A percentile compares a stretch with the other conserved stretches of the same genome.
phyloP scores from a whole-genome alignment of 331 rosid species.

The Pyrus hybrid region DNA sequence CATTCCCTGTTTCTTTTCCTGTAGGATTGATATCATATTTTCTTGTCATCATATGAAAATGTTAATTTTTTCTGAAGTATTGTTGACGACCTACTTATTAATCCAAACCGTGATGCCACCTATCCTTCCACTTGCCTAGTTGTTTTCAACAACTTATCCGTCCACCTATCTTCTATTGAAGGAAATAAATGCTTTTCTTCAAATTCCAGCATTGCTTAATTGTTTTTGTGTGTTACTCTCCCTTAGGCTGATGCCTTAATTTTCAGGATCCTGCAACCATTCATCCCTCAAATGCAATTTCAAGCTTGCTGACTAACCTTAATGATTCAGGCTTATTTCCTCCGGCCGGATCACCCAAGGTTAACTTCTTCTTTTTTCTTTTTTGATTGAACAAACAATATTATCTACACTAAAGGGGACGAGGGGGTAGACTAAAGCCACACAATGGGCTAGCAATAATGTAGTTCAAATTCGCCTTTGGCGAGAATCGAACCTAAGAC shows the following conservation, averaged over 20 bases:
- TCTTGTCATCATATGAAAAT: background rate
- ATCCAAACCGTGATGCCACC: background rate
- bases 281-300: background rate
- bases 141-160: background rate
- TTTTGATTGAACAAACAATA: too few species aligned
- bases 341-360: background rate
- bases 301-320: background rate
- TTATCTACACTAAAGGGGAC: too few species aligned
- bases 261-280: background rate
- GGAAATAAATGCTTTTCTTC: background rate
- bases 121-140: background rate
- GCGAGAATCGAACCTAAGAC: too few species aligned
- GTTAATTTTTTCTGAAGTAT: background rate
- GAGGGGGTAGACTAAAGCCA: too few species aligned
- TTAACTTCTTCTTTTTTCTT: background rate
- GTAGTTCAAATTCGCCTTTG: too few species aligned
- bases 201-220: background rate
- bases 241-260: background rate
- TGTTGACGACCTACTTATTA: background rate
- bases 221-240: background rate
- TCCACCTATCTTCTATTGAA: background rate
- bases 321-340: background rate
- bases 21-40: background rate
- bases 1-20: background rate
- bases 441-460: too few species aligned